Percentiles rank a stretch among this genome's conserved stretches.
Conservation (phyloP, 208 protist species). For the Angomonas ambiguus region DNA sequence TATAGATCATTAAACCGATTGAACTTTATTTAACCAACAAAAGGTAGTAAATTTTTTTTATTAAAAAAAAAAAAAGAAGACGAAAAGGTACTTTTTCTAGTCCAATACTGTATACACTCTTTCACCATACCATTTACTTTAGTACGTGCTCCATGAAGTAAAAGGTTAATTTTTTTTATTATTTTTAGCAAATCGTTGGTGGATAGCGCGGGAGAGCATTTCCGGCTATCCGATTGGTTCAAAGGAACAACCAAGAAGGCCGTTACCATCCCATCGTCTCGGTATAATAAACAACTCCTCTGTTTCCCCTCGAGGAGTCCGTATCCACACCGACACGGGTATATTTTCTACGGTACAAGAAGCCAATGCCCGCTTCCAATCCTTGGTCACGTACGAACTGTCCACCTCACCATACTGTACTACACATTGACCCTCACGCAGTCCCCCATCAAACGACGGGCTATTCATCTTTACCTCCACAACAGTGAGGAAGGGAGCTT, state of each 20-base stretch:
- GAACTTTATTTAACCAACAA: too few species aligned
- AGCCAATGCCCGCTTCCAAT: constrained; percentile 34
- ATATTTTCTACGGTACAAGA: constrained; percentile 36
- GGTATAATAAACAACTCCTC: constrained; percentile 48
- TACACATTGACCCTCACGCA: constrained; percentile 37
- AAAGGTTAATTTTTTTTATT: constrained; percentile 11
- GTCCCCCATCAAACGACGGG: constrained; percentile 51
- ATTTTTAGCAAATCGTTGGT: neutral
- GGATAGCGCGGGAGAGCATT: too few species aligned
- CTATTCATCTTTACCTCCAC: constrained; percentile 35
- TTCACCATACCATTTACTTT: too few species aligned
- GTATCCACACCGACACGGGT: constrained; percentile 64
- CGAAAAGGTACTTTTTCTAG: too few species aligned
- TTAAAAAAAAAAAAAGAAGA: too few species aligned
- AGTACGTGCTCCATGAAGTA: neutral
- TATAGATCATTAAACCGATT: too few species aligned
- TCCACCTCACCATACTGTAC: constrained; percentile 64
- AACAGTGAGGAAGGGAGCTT: constrained; percentile 38
- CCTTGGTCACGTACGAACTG: constrained; percentile 18
- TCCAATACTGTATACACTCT: too few species aligned
- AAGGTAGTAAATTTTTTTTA: too few species aligned
- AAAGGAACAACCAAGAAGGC: constrained; percentile 74
- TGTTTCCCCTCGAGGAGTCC: constrained; percentile 18
- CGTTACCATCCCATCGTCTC: constrained; percentile 56
- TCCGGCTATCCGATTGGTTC: too few species aligned